Evolutionary conservation across 2,329 filamentous ascomycete species (phyloP), one percentile per base, ranked within the genome.

Genomic region (Clonostachys solani): DNA sequence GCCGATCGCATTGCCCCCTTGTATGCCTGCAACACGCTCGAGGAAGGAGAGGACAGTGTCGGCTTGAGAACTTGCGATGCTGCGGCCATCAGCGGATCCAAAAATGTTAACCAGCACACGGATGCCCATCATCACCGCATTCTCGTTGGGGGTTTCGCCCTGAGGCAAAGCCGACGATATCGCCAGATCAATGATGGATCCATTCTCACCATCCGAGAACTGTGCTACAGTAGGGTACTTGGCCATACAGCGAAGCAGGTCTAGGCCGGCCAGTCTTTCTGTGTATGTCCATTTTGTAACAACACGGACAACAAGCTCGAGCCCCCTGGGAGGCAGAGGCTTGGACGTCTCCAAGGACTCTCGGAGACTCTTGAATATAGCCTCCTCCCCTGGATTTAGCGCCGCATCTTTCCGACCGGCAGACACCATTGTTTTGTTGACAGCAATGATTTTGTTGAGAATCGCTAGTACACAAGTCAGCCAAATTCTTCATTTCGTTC

Each of bases 91-190:
- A 0, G 81, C 71, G 0, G 88, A 89, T 50, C 81, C 78, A 60
- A 96, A 96, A 8, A 96, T 72, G 56, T 99, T 99, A 33, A 83
- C 85, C 43, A 97, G 75, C 13, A 86, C 81, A 5, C 94, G 87
- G 12, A 90, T 75, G 0, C 86, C 84, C 74, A 99, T 87, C 86
- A 97, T 96, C 12, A 83, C 80, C 54, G 90, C 90, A 65, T 96
- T 96, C 46, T 85, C 77, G 36, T 83, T 83, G 0, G 86, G 73
- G 3, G 81, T 74, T 1, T 77, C 69, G 9, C 82, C 76, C 67
- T 80, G 40, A 2, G 62, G 67, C 50, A 53, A 65, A 53, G 52
- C 74, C 50, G 36, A 68, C 55, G 40, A 61, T 4, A 78, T 64
- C 17, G 71, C 69, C 6, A 74, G 63, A 34, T 83, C 73, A 7